These are phyloP conservation scores for Emmonsiellopsis sp. DNA, from an alignment of 2,329 filamentous ascomycete genomes.

Conservation along the genomic window DNA sequence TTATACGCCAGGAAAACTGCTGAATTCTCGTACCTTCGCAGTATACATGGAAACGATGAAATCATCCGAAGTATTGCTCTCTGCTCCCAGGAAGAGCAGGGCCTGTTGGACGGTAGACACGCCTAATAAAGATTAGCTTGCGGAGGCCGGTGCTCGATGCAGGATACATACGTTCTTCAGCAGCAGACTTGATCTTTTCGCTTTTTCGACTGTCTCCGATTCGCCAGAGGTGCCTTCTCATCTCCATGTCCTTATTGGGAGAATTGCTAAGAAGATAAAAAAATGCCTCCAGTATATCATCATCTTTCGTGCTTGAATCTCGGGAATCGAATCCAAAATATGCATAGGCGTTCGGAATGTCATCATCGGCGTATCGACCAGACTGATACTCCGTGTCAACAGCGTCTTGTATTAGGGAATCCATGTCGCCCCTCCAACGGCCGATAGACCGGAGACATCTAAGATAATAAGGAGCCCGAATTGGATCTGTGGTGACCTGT, in stretches of 20 bases:
- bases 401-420: conserved; percentile 46
- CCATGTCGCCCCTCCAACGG: conserved; percentile 35
- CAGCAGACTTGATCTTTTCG: conserved; percentile 47
- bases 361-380: conserved; percentile 47
- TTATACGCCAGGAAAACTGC: background rate
- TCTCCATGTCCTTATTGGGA: conserved; percentile 43
- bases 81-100: conserved; percentile 50
- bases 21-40: conserved; percentile 38
- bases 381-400: conserved; percentile 49
- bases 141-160: background rate
- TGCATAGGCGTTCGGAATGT: conserved; percentile 49
- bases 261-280: conserved; percentile 49
- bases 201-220: conserved; percentile 53
- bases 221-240: conserved; percentile 47
- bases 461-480: conserved; percentile 51
- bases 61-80: conserved; percentile 43
- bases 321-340: conserved; percentile 47
- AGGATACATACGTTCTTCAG: conserved; percentile 40
- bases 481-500: conserved; percentile 48
- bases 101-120: conserved; percentile 57
- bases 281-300: conserved; percentile 53
- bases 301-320: conserved; percentile 41
- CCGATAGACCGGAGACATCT: conserved; percentile 55
- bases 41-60: conserved; percentile 49
- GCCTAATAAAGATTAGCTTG: conserved; percentile 20